Base-by-base conservation (phyloP, 2,329 filamentous ascomycete genomes). In the Knoxdaviesia proteae region DNA sequence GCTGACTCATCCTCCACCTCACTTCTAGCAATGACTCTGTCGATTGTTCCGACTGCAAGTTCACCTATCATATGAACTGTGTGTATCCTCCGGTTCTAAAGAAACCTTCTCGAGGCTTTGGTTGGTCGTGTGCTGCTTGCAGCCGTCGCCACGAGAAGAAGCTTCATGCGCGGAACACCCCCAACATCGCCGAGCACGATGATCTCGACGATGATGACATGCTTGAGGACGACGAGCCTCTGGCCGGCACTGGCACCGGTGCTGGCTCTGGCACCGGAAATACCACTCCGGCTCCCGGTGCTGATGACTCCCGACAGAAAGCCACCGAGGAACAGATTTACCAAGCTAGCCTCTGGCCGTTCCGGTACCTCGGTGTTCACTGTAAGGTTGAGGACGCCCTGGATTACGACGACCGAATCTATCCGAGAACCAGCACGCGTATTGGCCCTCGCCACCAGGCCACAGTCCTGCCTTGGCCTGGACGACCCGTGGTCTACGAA, bases 51-150 rank as follows among this genome's bases (percentile, higher is more conserved):
- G 86, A 94, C 44, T 98, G 90, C 60, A 74, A 79, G 55, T 79
- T 86, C 58, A 96, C 88, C 9, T 98, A 94, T 61, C 90, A 98
- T 64, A 96, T 98, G 88, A 84, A 87, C 54, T 98, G 90, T 58
- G 90, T 98, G 44, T 80, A 81, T 47, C 90, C 90, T 36, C 84
- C 87, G 35, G 61, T 98, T 48, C 70, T 86, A 42, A 98, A 94
- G 60, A 98, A 98, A 60, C 90, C 90, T 20, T 94, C 88, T 39
- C 80, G 90, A 59, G 90, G 90, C 36, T 98, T 98, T 61, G 90
- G 86, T 5, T 98, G 90, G 90, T 88, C 90, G 32, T 98, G 90
- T 59, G 90, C 84, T 43, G 81, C 88, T 46, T 98, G 90, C 60
- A 94, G 86, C 58, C 79, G 88, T 53, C 87, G 84, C n/a, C 87